Evolutionary conservation across 2,329 filamentous ascomycete genomes (phyloP).

Genomic region (Beauveria bassiana): DNA sequence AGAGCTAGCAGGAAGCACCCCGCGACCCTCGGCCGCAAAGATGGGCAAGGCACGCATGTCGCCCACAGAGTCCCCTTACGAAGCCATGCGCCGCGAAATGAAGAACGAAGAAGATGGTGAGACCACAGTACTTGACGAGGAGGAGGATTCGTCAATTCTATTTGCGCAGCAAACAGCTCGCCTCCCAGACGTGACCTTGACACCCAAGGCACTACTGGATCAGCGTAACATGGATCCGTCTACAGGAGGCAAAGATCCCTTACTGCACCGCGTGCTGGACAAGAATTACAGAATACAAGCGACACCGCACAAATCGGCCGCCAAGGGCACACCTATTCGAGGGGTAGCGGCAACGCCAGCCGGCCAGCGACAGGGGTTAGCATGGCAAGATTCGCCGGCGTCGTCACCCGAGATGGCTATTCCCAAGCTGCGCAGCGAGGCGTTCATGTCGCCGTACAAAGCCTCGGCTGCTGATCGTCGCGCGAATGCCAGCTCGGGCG

Average conservation of each 20-base stretch:
- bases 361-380: constrained; percentile 20
- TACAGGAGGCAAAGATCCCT: constrained; percentile 54
- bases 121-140: constrained; percentile 27
- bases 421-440: constrained; percentile 75
- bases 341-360: constrained; percentile 21
- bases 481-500: constrained; percentile 10
- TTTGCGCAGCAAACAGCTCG: constrained; percentile 46
- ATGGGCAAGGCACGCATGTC: constrained; percentile 48
- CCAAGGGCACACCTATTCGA: constrained; percentile 39
- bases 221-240: constrained; percentile 25
- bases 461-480: background rate
- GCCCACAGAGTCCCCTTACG: constrained; percentile 68
- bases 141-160: constrained; percentile 39
- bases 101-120: constrained; percentile 35
- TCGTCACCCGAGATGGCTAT: constrained; percentile 73
- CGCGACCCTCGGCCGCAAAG: constrained; percentile 46
- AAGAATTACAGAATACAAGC: constrained; percentile 93
- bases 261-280: constrained; percentile 87
- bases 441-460: constrained; percentile 45
- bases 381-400: constrained; percentile 52
- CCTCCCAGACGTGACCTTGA: constrained; percentile 56
- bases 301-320: constrained; percentile 62
- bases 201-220: constrained; percentile 41
- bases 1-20: constrained; percentile 60
- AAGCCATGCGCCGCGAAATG: constrained; percentile 62